A percentile compares a stretch with the other conserved stretches of the same genome.
Evolutionary conservation across 768 basidiomycete species (phyloP).

Genomic region (Russula olivacea): DNA sequence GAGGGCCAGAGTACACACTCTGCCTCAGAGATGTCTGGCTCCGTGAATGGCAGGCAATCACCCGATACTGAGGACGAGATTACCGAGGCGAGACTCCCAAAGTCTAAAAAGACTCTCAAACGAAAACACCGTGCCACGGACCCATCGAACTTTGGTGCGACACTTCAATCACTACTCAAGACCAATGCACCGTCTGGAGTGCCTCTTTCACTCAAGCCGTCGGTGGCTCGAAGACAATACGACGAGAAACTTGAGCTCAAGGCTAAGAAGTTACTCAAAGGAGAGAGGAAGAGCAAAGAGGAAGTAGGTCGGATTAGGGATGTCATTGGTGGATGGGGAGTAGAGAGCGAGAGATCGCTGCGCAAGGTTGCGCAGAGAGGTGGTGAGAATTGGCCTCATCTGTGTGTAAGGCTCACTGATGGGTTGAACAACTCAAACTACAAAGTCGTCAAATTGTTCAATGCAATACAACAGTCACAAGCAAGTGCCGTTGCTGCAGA

Average conservation of each 20-base stretch:
- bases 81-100: conserved; percentile 44
- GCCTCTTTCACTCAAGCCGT: conserved; percentile 77
- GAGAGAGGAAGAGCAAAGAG: conserved; percentile 69
- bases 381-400: conserved; percentile 41
- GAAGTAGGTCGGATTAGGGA: conserved; percentile 61
- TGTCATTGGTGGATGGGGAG: conserved; percentile 86
- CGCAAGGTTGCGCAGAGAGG: conserved; percentile 84
- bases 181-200: conserved; percentile 65
- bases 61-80: conserved; percentile 63
- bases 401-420: not conserved
- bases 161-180: conserved; percentile 63
- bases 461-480: conserved; percentile 80
- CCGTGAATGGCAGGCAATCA: conserved; percentile 26
- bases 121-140: conserved; percentile 78
- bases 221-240: conserved; percentile 58
- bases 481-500: conserved; percentile 44
- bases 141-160: conserved; percentile 65
- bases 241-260: conserved; percentile 69
- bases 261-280: conserved; percentile 64
- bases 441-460: conserved; percentile 79
- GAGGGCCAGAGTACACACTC: conserved; percentile 21
- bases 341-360: conserved; percentile 67
- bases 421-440: not conserved
- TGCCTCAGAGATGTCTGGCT: conserved; percentile 24
- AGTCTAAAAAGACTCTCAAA: conserved; percentile 76